Percentiles rank a stretch among this genome's conserved stretches.
Conservation (phyloP, 345 rosid genomes). For the Theobroma cacao region DNA sequence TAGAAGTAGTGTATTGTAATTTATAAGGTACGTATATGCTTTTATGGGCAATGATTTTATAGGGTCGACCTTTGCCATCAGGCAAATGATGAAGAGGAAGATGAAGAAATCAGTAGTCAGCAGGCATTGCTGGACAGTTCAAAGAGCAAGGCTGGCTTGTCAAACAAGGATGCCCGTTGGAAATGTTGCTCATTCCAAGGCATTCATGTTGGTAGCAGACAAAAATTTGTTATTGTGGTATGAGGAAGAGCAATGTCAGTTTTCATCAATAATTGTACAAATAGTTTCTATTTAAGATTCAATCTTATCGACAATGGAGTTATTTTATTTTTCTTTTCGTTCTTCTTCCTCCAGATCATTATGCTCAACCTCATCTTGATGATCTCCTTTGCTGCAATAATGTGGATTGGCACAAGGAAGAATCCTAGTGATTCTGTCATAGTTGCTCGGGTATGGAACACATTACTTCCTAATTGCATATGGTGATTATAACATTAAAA, state of each 20-base stretch:
- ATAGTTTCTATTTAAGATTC: neutral
- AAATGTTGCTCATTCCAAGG: conserved; percentile 48
- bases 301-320: neutral
- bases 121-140: conserved; percentile 47
- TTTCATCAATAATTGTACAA: neutral
- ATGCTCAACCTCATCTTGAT: neutral
- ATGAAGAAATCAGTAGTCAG: conserved; percentile 46
- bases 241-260: neutral
- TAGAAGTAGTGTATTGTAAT: neutral
- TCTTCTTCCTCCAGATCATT: conserved; percentile 7
- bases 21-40: conserved; percentile 6
- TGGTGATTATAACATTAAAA: neutral
- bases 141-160: conserved; percentile 29
- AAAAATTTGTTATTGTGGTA: conserved; percentile 64
- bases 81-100: conserved; percentile 57
- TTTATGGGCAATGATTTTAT: conserved; percentile 16
- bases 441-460: conserved; percentile 48
- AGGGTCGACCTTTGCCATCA: conserved; percentile 79
- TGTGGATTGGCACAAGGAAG: conserved; percentile 51
- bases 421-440: conserved; percentile 33
- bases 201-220: conserved; percentile 56
- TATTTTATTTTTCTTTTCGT: neutral
- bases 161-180: conserved; percentile 30
- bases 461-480: neutral
- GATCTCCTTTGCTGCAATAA: conserved; percentile 34